These are phyloP conservation scores for Ettlia oleoabundans DNA, from an alignment of 139 green algal species.

Conservation along the genomic window DNA sequence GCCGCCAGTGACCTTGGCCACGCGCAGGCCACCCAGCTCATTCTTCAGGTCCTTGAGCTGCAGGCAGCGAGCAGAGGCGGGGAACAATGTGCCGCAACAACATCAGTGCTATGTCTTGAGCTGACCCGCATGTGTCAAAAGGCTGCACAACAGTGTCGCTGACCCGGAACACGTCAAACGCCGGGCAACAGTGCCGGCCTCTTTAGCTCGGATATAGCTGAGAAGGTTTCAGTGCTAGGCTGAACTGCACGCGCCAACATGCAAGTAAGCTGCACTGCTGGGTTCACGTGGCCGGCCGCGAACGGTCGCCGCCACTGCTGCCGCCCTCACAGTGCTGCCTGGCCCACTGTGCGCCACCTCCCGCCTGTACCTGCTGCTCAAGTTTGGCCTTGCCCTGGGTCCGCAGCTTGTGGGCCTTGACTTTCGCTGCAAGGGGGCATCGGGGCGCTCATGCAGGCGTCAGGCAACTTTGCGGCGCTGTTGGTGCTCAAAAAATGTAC, in stretches of 20 bases:
- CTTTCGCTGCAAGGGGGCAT: conserved; percentile 77
- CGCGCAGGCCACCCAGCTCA: conserved; percentile 93
- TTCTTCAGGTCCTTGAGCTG: conserved; percentile 98
- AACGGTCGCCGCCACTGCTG: neutral
- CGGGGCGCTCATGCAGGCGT: conserved; percentile 12
- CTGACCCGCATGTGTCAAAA: too few relatives aligned
- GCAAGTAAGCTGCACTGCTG: too few relatives aligned
- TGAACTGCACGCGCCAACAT: too few relatives aligned
- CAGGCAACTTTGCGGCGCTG: neutral
- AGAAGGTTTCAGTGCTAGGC: too few relatives aligned
- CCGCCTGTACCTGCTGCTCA: conserved; percentile 69
- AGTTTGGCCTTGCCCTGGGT: conserved; percentile 95
- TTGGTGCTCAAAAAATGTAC: too few relatives aligned
- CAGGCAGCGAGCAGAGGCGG: conserved; percentile 10
- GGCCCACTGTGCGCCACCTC: neutral
- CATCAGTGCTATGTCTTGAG: too few relatives aligned
- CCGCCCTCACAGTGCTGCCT: neutral
- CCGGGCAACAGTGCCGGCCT: too few relatives aligned
- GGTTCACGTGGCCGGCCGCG: neutral
- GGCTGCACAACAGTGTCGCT: too few relatives aligned
- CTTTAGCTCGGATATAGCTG: too few relatives aligned
- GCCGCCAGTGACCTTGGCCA: conserved; percentile 99
- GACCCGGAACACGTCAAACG: too few relatives aligned
- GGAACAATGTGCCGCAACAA: too few relatives aligned
- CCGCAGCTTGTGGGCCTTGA: conserved; percentile 97